Evolutionary conservation across 345 rosid species (phyloP), one percentile per base, ranked within the genome.

Genomic region (Stellera chamaejasme): DNA sequence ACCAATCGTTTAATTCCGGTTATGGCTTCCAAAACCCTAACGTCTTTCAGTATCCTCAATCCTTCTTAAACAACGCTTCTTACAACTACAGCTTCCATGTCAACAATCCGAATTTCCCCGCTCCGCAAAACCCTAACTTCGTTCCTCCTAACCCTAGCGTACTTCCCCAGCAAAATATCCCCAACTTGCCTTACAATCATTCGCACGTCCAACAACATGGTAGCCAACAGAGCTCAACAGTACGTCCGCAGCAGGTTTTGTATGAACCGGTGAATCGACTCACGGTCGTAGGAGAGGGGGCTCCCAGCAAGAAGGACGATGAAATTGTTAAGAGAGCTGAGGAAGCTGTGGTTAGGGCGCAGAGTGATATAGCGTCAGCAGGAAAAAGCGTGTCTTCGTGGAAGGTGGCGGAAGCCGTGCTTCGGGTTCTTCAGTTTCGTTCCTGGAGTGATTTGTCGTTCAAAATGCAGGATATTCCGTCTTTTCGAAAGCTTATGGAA

Each of bases 371-470:
- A 27, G 23, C 78, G 32, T 78, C 72, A 4, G 75, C 89, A 1
- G 75, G 80, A 15, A 84, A 79, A 66, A 71, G 75, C 45, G 88
- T 84, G 52, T 76, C 88, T 14, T 61, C 94, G 0, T 84, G 86
- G 80, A 76, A 79, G 68, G 83, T 84, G 50, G 75, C 81, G 12
- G 63, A 69, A 65, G 68, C 73, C 3, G 90, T 64, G 59, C 63
- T 83, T 26, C 36, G 54, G 57, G 52, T 55, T 3, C 72, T 86
- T 61, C 69, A 66, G 67, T 83, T 68, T 44, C 84, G 84, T 55
- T 81, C 96, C 27, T 86, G 97, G 97, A 80, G 69, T 50, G 74
- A 87, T 0, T 65, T 93, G 53, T 91, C 93, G 1, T 75, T 86
- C 42, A 70, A 69, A 55, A 78, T 88, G 93, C 87, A 82, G 72